Conservation (phyloP, 495 filamentous ascomycete genomes). For the Recurvomyces mirabilis region DNA sequence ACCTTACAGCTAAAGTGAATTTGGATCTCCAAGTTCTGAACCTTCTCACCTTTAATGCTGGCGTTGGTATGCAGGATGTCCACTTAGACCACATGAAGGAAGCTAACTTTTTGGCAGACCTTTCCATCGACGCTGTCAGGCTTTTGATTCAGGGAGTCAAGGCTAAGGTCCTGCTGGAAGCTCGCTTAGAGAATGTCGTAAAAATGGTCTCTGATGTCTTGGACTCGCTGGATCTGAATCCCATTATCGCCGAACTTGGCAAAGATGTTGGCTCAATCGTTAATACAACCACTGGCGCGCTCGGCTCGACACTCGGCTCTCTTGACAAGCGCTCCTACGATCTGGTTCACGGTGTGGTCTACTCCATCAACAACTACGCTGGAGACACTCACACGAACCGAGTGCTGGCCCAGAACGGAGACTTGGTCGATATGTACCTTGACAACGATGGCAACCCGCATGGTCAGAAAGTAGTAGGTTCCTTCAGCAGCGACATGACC, state of each 20-base stretch:
- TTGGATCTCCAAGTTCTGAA: slow-evolving; percentile 45
- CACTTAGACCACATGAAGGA: too few relatives aligned
- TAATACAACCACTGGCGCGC: slow-evolving; percentile 32
- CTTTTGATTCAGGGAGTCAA: too few relatives aligned
- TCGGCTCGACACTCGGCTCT: slow-evolving; percentile 13
- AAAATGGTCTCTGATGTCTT: slow-evolving; percentile 43
- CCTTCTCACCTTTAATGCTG: slow-evolving; percentile 45
- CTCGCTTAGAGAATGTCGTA: slow-evolving; percentile 44
- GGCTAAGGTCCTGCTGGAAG: slow-evolving; percentile 47
- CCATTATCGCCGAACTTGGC: slow-evolving; percentile 43
- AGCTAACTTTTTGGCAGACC: too few relatives aligned
- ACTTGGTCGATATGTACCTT: slow-evolving; percentile 40
- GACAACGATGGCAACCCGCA: slow-evolving; percentile 41
- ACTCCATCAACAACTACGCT: slow-evolving; percentile 44
- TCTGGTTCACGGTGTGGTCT: slow-evolving; percentile 41
- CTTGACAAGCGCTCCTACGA: slow-evolving; percentile 30
- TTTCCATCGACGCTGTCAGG: too few relatives aligned
- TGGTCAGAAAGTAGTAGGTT: slow-evolving; percentile 34
- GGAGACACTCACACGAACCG: slow-evolving; percentile 46
- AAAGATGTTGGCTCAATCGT: slow-evolving; percentile 38
- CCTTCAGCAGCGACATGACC: slow-evolving; percentile 39
- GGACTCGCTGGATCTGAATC: slow-evolving; percentile 46
- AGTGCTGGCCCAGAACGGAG: slow-evolving; percentile 43
- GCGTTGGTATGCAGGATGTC: slow-evolving; percentile 44
- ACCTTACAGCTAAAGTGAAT: slow-evolving; percentile 49